These are phyloP conservation scores for Saussurea involucrata DNA, from an alignment of 129 eudicot species.

Conservation along the genomic window DNA sequence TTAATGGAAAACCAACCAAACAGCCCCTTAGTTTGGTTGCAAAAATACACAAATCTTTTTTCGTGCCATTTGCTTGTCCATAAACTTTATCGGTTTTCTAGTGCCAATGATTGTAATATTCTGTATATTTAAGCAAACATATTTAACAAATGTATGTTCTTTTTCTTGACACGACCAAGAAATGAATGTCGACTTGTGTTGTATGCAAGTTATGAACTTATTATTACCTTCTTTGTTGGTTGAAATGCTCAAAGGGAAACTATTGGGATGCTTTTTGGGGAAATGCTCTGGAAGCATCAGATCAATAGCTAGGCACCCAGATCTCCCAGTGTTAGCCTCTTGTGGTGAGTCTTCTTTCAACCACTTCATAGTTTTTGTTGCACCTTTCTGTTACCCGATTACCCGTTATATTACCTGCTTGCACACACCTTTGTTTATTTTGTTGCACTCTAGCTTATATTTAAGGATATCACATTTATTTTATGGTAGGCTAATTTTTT, in stretches of 20 bases:
- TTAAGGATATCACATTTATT: not conserved
- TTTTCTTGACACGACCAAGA: not conserved
- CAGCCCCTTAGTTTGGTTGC: not conserved
- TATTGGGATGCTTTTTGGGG: conserved; percentile 87
- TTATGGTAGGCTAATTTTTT: not conserved
- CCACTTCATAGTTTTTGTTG: conserved; percentile 6
- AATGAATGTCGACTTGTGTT: not conserved
- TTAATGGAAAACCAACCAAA: too few species aligned
- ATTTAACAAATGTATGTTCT: not conserved
- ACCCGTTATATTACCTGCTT: too few species aligned
- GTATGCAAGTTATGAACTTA: not conserved
- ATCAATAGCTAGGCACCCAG: conserved; percentile 80
- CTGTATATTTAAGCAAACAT: not conserved
- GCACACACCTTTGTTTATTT: too few species aligned
- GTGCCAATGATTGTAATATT: not conserved
- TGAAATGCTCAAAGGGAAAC: conserved; percentile 55
- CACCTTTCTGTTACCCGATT: not conserved
- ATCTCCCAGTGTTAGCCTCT: conserved; percentile 90
- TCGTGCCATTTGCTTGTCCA: not conserved
- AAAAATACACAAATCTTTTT: not conserved
- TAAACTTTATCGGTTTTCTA: not conserved
- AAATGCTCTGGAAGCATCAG: conserved; percentile 98
- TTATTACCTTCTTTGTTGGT: conserved; percentile 6
- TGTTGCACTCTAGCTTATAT: not conserved
- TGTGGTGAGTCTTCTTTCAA: conserved; percentile 63